These are phyloP conservation scores for Coelastrella sp. DNA, from an alignment of 139 green algal species.

Conservation along the genomic window DNA sequence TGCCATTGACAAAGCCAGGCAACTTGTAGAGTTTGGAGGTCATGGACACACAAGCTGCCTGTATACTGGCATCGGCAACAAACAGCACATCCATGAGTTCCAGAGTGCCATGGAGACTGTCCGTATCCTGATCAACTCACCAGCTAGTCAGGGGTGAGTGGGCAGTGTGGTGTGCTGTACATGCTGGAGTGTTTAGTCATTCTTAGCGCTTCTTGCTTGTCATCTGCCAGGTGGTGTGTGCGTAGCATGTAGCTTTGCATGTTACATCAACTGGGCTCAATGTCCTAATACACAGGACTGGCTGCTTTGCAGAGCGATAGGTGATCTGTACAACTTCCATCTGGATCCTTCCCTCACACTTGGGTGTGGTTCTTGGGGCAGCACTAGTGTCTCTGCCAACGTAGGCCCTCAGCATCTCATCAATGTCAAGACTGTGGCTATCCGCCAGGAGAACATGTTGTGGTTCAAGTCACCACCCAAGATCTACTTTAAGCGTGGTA, in stretches of 20 bases:
- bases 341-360: conserved; percentile 80
- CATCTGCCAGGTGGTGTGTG: too few species aligned
- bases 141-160: conserved; percentile 61
- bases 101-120: conserved; percentile 68
- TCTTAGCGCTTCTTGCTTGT: too few species aligned
- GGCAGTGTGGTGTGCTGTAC: too few species aligned
- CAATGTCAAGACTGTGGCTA: conserved; percentile 73
- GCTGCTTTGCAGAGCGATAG: conserved; percentile 52
- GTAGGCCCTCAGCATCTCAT: conserved; percentile 77
- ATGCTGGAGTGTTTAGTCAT: too few species aligned
- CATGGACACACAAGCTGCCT: conserved; percentile 69
- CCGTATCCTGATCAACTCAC: conserved; percentile 76
- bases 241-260: too few species aligned
- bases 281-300: not conserved
- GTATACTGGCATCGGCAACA: conserved; percentile 73
- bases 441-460: conserved; percentile 77
- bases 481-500: conserved; percentile 68
- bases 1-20: conserved; percentile 60
- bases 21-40: conserved; percentile 68
- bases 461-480: conserved; percentile 81
- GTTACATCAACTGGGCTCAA: too few species aligned
- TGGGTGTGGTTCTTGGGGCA: conserved; percentile 76
- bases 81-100: conserved; percentile 62
- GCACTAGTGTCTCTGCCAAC: conserved; percentile 73
- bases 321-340: conserved; percentile 82